These are phyloP conservation scores for Canariomyces notabilis DNA, from an alignment of 2,329 filamentous ascomycete genomes.

Conservation along the genomic window DNA sequence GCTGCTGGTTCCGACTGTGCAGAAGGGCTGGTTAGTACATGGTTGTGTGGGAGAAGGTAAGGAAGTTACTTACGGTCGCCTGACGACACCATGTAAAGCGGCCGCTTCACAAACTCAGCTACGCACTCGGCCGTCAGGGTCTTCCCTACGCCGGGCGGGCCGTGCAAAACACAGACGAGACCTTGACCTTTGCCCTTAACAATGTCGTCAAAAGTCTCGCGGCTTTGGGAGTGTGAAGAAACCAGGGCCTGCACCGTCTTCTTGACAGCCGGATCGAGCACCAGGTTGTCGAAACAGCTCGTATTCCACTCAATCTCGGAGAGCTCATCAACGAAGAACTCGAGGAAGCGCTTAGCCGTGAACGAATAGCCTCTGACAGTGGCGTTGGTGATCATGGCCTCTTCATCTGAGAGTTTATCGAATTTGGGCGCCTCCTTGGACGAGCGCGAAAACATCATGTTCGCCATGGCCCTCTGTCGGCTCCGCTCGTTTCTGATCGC, in stretches of 20 bases:
- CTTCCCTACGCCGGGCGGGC: constrained; percentile 34
- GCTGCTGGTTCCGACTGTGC: constrained; percentile 28
- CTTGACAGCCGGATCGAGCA: constrained; percentile 23
- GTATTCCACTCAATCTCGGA: constrained; percentile 22
- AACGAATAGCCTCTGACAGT: constrained; percentile 25
- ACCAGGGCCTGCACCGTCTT: constrained; percentile 29
- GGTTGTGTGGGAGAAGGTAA: not conserved
- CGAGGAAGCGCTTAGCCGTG: constrained; percentile 14
- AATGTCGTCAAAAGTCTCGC: constrained; percentile 29
- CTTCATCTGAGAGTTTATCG: constrained; percentile 17
- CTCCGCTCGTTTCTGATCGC: constrained; percentile 7
- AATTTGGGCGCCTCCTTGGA: constrained; percentile 7
- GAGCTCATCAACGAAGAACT: constrained; percentile 22
- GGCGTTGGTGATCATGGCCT: constrained; percentile 20
- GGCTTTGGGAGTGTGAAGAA: constrained; percentile 18
- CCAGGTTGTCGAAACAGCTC: constrained; percentile 20
- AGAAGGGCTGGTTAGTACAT: too few species aligned
- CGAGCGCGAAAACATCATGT: constrained; percentile 5
- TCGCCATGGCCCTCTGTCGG: not conserved
- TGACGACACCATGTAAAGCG: constrained; percentile 34
- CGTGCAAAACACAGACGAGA: constrained; percentile 32
- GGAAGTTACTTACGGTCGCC: constrained; percentile 27
- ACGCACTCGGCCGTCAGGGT: constrained; percentile 35
- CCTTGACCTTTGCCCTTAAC: constrained; percentile 34
- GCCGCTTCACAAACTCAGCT: constrained; percentile 32